phyloP scores from a whole-genome alignment of 2,329 filamentous ascomycete genomes.

The Aspergillus neoniger region DNA sequence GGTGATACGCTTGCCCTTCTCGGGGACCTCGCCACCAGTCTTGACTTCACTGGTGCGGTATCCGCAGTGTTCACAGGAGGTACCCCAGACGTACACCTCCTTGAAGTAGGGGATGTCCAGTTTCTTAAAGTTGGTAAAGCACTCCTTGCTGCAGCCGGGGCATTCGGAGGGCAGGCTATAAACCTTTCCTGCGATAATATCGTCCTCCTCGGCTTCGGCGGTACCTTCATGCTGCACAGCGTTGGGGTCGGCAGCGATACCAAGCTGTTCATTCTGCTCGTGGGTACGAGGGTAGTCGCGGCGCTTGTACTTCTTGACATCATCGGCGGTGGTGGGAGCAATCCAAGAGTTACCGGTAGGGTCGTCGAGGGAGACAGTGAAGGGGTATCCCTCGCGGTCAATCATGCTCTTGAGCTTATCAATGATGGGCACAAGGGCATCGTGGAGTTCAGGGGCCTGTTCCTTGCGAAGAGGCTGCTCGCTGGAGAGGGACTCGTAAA shows the following conservation, averaged over 20 bases:
- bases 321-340: slow-evolving; percentile 72
- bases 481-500: slow-evolving; percentile 76
- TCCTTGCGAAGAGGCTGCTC: slow-evolving; percentile 82
- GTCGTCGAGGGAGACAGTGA: slow-evolving; percentile 85
- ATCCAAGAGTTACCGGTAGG: slow-evolving; percentile 96
- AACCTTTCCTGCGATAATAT: slow-evolving; percentile 90
- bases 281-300: slow-evolving; percentile 78
- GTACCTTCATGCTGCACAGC: slow-evolving; percentile 36
- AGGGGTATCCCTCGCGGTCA: slow-evolving; percentile 75
- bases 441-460: slow-evolving; percentile 73
- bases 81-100: slow-evolving; percentile 94
- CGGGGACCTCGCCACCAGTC: slow-evolving; percentile 89
- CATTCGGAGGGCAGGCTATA: slow-evolving; percentile 92
- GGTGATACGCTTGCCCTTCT: slow-evolving; percentile 79
- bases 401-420: slow-evolving; percentile 74
- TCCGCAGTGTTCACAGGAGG: slow-evolving; percentile 85
- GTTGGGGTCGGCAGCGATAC: slow-evolving; percentile 60
- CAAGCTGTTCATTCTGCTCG: slow-evolving; percentile 84
- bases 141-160: slow-evolving; percentile 83
- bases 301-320: slow-evolving; percentile 87
- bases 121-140: slow-evolving; percentile 87
- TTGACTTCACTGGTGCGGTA: slow-evolving; percentile 97
- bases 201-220: slow-evolving; percentile 65
- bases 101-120: slow-evolving; percentile 99
- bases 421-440: slow-evolving; percentile 77